These are phyloP conservation scores for Xanthoparmelia taractica DNA, from an alignment of 495 filamentous ascomycete species.

Conservation along the genomic window DNA sequence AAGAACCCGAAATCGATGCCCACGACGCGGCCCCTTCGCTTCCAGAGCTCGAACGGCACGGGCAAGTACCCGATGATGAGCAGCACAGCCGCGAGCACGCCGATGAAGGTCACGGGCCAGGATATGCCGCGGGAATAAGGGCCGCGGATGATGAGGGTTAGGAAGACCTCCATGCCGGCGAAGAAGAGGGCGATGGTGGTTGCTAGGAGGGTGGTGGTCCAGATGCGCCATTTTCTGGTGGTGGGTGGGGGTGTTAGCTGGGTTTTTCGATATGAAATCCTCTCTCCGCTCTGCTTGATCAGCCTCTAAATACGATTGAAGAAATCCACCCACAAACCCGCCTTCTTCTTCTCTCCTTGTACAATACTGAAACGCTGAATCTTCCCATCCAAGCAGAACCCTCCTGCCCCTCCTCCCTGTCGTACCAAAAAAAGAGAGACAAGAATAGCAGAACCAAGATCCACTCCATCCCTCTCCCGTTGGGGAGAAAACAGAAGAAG, in stretches of 20 bases:
- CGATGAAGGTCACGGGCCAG: constrained; percentile 53
- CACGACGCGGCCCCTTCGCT: constrained; percentile 58
- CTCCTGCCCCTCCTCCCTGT: too few species aligned
- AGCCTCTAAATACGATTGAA: too few species aligned
- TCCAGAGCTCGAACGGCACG: constrained; percentile 64
- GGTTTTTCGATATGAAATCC: too few species aligned
- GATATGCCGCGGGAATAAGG: constrained; percentile 46
- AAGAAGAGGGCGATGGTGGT: constrained; percentile 38
- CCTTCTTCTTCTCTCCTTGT: constrained; percentile 27
- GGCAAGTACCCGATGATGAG: constrained; percentile 55
- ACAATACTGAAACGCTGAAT: too few species aligned
- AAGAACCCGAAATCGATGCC: constrained; percentile 64
- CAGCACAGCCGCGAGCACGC: constrained; percentile 51
- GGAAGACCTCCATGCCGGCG: constrained; percentile 50
- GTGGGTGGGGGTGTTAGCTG: too few species aligned
- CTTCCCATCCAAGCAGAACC: too few species aligned
- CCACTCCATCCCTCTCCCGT: too few species aligned
- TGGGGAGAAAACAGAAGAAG: neutral
- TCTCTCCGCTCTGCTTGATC: too few species aligned
- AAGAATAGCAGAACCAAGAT: too few species aligned
- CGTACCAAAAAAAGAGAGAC: too few species aligned
- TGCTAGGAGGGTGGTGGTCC: constrained; percentile 43
- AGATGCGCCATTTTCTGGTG: constrained; percentile 35
- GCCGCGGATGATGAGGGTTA: constrained; percentile 54
- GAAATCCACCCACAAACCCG: too few species aligned